Percentiles rank a stretch among this genome's conserved stretches.
These are phyloP conservation scores for Amoebophrya sp. DNA, from an alignment of 169 alveolate genomes.

Conservation along the genomic window DNA sequence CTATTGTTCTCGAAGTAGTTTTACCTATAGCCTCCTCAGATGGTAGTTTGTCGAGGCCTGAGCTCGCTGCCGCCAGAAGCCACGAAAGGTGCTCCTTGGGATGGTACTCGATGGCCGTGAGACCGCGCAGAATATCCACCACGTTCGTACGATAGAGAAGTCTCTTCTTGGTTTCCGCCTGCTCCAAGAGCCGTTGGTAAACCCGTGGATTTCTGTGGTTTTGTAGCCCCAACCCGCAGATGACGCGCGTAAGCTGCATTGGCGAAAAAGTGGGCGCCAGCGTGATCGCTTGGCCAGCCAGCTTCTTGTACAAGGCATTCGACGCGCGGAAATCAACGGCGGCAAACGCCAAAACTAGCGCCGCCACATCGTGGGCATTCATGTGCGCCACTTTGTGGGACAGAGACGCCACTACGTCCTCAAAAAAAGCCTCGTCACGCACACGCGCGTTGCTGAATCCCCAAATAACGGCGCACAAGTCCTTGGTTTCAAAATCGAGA, in stretches of 20 bases:
- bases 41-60: neutral
- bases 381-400: neutral
- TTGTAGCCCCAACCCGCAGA: neutral
- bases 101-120: neutral
- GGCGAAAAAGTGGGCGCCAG: neutral
- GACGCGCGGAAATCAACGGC: neutral
- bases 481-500: neutral
- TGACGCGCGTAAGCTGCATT: neutral
- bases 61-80: neutral
- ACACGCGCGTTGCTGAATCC: neutral
- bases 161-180: neutral
- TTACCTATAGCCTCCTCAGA: neutral
- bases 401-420: neutral
- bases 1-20: too few species aligned
- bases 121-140: neutral
- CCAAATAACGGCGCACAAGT: neutral
- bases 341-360: neutral
- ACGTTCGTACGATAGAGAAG: neutral
- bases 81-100: neutral
- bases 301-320: neutral
- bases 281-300: neutral
- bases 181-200: neutral
- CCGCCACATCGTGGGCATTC: slow-evolving; percentile 17
- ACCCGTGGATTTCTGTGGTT: neutral
- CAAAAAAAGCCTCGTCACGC: neutral